Evolutionary conservation across 1,284 basidiomycete species (phyloP).

Genomic region (Leucoagaricus sp.): DNA sequence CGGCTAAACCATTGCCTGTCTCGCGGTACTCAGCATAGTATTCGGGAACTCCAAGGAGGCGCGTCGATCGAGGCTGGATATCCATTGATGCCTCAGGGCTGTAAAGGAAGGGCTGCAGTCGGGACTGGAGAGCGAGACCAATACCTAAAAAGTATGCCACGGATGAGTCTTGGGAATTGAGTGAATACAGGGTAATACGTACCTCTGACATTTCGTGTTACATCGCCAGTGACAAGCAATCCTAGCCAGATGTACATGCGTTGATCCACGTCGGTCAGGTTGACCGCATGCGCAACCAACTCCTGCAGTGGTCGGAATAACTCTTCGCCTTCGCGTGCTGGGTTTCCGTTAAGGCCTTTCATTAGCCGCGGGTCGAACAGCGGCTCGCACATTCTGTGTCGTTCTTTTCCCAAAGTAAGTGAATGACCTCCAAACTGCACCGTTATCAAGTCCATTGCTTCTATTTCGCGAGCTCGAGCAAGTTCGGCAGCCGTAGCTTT

Average conservation of each 20-base stretch:
- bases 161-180: background rate
- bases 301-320: constrained; percentile 57
- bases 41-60: constrained; percentile 80
- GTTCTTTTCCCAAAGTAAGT: constrained; percentile 81
- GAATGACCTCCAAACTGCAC: constrained; percentile 71
- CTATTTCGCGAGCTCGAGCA: constrained; percentile 77
- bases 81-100: constrained; percentile 69
- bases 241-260: constrained; percentile 80
- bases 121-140: constrained; percentile 72
- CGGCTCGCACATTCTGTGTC: constrained; percentile 90
- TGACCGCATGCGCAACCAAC: constrained; percentile 61
- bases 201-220: constrained; percentile 81
- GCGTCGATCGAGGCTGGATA: constrained; percentile 68
- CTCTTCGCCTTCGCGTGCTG: constrained; percentile 22
- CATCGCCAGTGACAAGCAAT: constrained; percentile 82
- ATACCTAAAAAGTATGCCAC: constrained; percentile 47
- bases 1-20: constrained; percentile 78
- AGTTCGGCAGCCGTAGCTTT: constrained; percentile 80
- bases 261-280: constrained; percentile 60
- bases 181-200: constrained; percentile 23
- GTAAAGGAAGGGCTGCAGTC: constrained; percentile 71
- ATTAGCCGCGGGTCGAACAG: constrained; percentile 75
- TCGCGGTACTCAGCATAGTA: constrained; percentile 93
- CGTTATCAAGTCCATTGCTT: constrained; percentile 78
- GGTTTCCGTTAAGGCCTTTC: constrained; percentile 30